A percentile compares a stretch with the other conserved stretches of the same genome.
Conservation (phyloP, 1,284 basidiomycete species). For the Xerocomus amazonicus region DNA sequence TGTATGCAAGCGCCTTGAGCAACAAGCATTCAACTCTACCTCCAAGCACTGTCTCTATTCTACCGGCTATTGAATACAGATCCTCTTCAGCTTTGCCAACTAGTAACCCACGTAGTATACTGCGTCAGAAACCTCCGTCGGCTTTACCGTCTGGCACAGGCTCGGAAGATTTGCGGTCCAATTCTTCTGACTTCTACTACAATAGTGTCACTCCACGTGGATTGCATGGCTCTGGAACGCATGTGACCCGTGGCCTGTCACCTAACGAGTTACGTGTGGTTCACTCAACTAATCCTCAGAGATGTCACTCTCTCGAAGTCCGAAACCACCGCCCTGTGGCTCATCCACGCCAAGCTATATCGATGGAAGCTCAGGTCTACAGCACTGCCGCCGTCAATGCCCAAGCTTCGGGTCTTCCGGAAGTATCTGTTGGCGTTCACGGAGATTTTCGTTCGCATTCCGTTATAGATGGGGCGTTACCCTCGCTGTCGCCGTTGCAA, state of each 20-base stretch:
- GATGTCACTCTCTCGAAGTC: background rate
- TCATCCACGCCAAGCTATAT: background rate
- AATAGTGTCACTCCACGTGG: constrained; percentile 7
- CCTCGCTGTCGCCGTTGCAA: background rate
- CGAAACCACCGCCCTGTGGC: background rate
- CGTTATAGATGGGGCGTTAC: background rate
- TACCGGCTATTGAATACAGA: constrained; percentile 3
- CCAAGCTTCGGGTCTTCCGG: background rate
- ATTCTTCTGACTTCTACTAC: constrained; percentile 20
- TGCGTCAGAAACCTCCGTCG: constrained; percentile 4
- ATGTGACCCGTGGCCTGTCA: background rate
- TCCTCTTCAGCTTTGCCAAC: background rate
- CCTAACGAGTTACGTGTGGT: background rate
- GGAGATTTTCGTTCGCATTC: background rate
- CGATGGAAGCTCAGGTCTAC: background rate
- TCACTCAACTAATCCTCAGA: background rate
- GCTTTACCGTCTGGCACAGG: constrained; percentile 3
- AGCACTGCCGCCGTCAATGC: background rate
- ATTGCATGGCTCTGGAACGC: constrained; percentile 1
- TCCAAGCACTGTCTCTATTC: constrained; percentile 2
- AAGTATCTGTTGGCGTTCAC: background rate
- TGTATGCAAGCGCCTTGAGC: constrained; percentile 29
- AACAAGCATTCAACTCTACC: constrained; percentile 4
- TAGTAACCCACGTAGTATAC: background rate
- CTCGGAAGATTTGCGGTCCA: background rate